These are phyloP conservation scores for Wickerhamiella musiphila DNA, from an alignment of 805 yeast genomes.

Conservation along the genomic window DNA sequence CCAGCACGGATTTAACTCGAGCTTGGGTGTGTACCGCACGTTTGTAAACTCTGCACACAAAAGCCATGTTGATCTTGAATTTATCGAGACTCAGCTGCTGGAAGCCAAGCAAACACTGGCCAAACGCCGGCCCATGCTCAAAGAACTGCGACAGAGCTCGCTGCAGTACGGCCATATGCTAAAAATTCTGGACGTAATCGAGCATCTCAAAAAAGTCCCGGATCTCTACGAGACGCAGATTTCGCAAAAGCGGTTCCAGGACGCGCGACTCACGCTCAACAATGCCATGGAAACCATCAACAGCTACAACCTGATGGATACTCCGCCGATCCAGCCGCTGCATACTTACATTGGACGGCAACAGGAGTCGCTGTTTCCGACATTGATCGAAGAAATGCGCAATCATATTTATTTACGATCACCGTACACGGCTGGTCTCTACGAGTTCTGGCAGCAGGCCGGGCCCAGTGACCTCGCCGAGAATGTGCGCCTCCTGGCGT, in stretches of 20 bases:
- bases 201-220: slow-evolving; percentile 40
- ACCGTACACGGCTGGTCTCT: slow-evolving; percentile 20
- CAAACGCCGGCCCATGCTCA: slow-evolving; percentile 36
- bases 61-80: slow-evolving; percentile 40
- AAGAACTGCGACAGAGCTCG: slow-evolving; percentile 48
- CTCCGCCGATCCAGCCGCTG: slow-evolving; percentile 20
- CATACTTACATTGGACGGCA: slow-evolving; percentile 22
- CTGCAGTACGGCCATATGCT: slow-evolving; percentile 49
- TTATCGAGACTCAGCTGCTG: slow-evolving; percentile 32
- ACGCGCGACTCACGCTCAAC: slow-evolving; percentile 41
- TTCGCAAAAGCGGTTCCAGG: slow-evolving; percentile 51
- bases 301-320: slow-evolving; percentile 16
- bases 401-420: slow-evolving; percentile 46
- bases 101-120: slow-evolving; percentile 34
- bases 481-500: slow-evolving; percentile 4
- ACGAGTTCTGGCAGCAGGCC: slow-evolving; percentile 11
- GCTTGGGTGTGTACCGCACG: slow-evolving; percentile 68
- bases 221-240: slow-evolving; percentile 46
- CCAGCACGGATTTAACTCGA: slow-evolving; percentile 59
- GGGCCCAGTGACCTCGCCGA: slow-evolving; percentile 1
- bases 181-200: slow-evolving; percentile 50
- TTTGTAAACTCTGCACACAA: slow-evolving; percentile 46
- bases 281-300: slow-evolving; percentile 24
- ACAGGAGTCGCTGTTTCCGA: slow-evolving; percentile 37
- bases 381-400: slow-evolving; percentile 60